Evolutionary conservation across 208 protist species (phyloP), one percentile per base, ranked within the genome.

Genomic region (Leishmania lainsoni): DNA sequence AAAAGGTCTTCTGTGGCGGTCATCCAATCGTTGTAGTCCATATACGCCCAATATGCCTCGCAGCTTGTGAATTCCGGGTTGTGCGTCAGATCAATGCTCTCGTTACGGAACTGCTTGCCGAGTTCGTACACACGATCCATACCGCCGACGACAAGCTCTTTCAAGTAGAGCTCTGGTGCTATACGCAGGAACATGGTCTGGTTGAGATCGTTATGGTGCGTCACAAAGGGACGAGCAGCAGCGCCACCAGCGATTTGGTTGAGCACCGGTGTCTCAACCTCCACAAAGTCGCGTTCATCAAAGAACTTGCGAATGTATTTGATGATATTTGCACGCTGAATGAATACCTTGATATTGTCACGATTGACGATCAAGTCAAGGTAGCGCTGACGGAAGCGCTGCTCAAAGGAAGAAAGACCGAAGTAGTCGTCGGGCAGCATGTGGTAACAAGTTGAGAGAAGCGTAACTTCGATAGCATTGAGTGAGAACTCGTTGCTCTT

Each of bases 11-110:
- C 99, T 9, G 99, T 99, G 16, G 99, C 83, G 0, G 86, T 80
- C 92, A 99, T 99, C 78, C 99, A 97, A 89, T 99, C 99, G 75
- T 99, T 92, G 92, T 99, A 99, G 87, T 99, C 99, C 63, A 95
- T 93, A 89, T 99, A 99, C 0, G 99, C 99, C 97, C 95, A 98
- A 92, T 99, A 99, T 81, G 99, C 99, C 90, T 99, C 99, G 78
- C 94, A 96, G 48, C 99, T 99, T n/a, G 99, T 99, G 90, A 99
- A 99, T 89, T 99, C 99, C 58, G 99, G 99, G 93, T 99, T 99
- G 94, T 99, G 99, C n/a, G 96, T 98, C 63, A 98, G 86, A 75
- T 99, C 98, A 73, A 99, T 98, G 63, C 96, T 96, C 85, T 99
- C 99, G 89, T 99, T 99, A 81, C 99, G 93, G 93, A 99, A 99